phyloP scores from a whole-genome alignment of 116 monocot species.

The Cymodocea nodosa region DNA sequence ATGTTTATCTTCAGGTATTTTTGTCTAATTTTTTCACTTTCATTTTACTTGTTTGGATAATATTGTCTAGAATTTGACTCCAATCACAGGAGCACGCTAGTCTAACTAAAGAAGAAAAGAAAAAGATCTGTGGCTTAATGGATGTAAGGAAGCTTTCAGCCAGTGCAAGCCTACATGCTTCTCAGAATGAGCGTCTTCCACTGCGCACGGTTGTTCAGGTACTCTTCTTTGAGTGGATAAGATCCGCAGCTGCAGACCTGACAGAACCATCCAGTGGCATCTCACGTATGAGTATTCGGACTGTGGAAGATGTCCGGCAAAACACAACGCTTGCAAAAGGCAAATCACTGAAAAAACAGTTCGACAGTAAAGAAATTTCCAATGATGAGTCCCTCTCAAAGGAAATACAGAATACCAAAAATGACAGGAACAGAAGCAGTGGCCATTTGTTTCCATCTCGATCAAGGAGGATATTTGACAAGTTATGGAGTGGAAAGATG shows the following conservation, averaged over 20 bases:
- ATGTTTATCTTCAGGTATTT: constrained; percentile 63
- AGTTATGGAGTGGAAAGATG: constrained; percentile 47
- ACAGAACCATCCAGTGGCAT: neutral
- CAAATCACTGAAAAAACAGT: constrained; percentile 22
- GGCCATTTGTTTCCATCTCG: constrained; percentile 36
- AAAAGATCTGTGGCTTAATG: constrained; percentile 49
- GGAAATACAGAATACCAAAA: constrained; percentile 3
- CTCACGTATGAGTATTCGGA: constrained; percentile 16
- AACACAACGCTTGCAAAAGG: neutral
- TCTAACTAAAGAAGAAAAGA: constrained; percentile 69
- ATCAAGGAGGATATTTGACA: constrained; percentile 78
- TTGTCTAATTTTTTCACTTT: neutral
- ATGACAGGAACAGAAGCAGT: constrained; percentile 16
- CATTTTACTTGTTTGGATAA: no score
- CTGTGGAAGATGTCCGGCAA: constrained; percentile 20
- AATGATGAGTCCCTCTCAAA: neutral
- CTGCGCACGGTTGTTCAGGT: constrained; percentile 84
- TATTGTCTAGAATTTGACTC: no score
- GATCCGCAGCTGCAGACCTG: neutral
- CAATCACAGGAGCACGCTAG: constrained; percentile 47
- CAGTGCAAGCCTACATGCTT: constrained; percentile 56
- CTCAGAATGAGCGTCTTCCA: constrained; percentile 54
- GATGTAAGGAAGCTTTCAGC: constrained; percentile 69
- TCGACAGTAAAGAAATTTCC: constrained; percentile 13
- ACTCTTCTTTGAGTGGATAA: constrained; percentile 49